Percentiles rank a stretch among this genome's conserved stretches.
Evolutionary conservation across 2,329 filamentous ascomycete genomes (phyloP).

Genomic region (Karstenula rhodostoma): DNA sequence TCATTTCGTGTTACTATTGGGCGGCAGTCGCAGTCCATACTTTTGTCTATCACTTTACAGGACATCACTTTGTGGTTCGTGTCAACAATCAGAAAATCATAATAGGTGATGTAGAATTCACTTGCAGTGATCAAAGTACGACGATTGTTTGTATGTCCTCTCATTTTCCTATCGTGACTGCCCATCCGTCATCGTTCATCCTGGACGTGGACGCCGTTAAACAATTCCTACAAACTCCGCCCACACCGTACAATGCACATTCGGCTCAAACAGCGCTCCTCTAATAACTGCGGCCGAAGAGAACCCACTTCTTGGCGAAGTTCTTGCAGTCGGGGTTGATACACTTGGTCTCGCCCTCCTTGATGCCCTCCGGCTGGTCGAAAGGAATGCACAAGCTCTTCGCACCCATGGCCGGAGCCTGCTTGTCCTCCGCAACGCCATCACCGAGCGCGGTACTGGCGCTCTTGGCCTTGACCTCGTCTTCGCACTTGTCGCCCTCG

Average conservation of each 20-base stretch:
- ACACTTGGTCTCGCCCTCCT: constrained; percentile 86
- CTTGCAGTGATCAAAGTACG: not conserved
- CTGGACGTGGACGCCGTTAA: constrained; percentile 7
- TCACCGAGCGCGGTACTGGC: constrained; percentile 73
- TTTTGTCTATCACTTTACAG: too few species aligned
- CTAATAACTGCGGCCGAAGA: constrained; percentile 75
- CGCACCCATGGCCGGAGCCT: constrained; percentile 77
- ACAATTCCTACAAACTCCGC: constrained; percentile 29
- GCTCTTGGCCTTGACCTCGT: constrained; percentile 92
- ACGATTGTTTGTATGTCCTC: not conserved
- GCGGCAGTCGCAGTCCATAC: too few species aligned
- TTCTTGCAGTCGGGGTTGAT: constrained; percentile 84
- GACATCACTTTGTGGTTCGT: too few species aligned
- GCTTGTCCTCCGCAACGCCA: constrained; percentile 77
- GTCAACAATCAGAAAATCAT: not conserved
- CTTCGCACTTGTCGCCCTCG: constrained; percentile 83
- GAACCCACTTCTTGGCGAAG: constrained; percentile 83
- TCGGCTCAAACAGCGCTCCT: constrained; percentile 17
- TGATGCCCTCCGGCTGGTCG: constrained; percentile 82
- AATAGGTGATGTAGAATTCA: not conserved
- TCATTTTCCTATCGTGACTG: not conserved
- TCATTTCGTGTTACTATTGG: too few species aligned
- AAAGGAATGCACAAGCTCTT: constrained; percentile 83
- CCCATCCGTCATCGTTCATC: not conserved
- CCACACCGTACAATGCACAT: constrained; percentile 27